phyloP scores from a whole-genome alignment of 305 asterid species.

The Fraxinus floribunda region DNA sequence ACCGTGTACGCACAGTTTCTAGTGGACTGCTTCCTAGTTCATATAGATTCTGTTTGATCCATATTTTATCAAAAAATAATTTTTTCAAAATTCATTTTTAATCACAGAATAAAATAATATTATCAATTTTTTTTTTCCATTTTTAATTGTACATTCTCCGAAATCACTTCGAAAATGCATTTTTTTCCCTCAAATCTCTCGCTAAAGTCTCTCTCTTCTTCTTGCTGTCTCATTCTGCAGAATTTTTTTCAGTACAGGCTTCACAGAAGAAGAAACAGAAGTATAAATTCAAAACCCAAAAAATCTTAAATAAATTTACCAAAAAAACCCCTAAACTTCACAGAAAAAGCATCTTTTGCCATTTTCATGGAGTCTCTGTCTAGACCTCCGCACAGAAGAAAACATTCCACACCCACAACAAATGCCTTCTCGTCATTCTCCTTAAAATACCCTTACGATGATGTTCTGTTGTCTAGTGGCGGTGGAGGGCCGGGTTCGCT shows the following conservation, averaged over 20 bases:
- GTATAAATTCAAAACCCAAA: background rate
- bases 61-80: too few species aligned
- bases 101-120: too few species aligned
- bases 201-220: constrained; percentile 11
- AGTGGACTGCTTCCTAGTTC: too few species aligned
- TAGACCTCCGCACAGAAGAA: background rate
- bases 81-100: too few species aligned
- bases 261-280: constrained; percentile 19
- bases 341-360: background rate
- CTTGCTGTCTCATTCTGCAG: constrained; percentile 42
- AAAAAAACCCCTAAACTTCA: background rate
- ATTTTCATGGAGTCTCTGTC: background rate
- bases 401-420: constrained; percentile 3
- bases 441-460: constrained; percentile 64
- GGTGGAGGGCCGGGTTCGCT: constrained; percentile 21
- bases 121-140: too few species aligned
- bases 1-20: too few species aligned
- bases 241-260: constrained; percentile 31
- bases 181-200: background rate
- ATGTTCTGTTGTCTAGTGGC: constrained; percentile 37
- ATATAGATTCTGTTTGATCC: too few species aligned
- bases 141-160: too few species aligned
- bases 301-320: background rate
- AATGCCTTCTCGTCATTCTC: constrained; percentile 47
- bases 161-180: too few species aligned